Evolutionary conservation across 2,329 filamentous ascomycete genomes (phyloP).

Genomic region (Bipolaris victoriae): DNA sequence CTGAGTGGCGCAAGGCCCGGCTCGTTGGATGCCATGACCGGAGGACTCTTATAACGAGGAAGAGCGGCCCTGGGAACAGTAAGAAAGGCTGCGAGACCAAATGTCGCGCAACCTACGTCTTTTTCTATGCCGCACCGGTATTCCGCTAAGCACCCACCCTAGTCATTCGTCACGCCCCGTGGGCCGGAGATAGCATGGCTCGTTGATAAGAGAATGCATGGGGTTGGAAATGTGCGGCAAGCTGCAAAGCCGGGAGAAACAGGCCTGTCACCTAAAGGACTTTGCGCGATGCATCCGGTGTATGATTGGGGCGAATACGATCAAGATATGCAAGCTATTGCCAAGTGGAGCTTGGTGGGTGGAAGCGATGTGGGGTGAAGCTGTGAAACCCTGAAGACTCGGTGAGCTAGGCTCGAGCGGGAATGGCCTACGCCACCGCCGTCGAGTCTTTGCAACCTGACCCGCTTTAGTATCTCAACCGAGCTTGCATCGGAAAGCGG

Average conservation of each 20-base stretch:
- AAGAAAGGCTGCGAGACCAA: not conserved
- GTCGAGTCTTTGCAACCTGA: not conserved
- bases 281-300: not conserved
- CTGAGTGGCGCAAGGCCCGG: constrained; percentile 31
- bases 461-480: not conserved
- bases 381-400: constrained; percentile 9
- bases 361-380: constrained; percentile 6
- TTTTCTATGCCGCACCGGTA: constrained; percentile 10
- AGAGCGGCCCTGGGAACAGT: not conserved
- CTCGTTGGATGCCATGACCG: constrained; percentile 29
- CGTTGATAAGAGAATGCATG: constrained; percentile 3
- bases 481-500: not conserved
- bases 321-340: constrained; percentile 13
- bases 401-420: not conserved
- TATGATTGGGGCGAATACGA: constrained; percentile 1
- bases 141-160: constrained; percentile 16
- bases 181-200: constrained; percentile 15
- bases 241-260: not conserved
- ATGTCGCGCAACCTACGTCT: constrained; percentile 4
- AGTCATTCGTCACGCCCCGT: constrained; percentile 14
- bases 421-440: not conserved
- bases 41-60: not conserved
- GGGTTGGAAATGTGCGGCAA: not conserved
- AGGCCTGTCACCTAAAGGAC: not conserved
- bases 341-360: constrained; percentile 13